Conservation (phyloP, 805 yeast genomes). For the Ogataea methylovora region DNA sequence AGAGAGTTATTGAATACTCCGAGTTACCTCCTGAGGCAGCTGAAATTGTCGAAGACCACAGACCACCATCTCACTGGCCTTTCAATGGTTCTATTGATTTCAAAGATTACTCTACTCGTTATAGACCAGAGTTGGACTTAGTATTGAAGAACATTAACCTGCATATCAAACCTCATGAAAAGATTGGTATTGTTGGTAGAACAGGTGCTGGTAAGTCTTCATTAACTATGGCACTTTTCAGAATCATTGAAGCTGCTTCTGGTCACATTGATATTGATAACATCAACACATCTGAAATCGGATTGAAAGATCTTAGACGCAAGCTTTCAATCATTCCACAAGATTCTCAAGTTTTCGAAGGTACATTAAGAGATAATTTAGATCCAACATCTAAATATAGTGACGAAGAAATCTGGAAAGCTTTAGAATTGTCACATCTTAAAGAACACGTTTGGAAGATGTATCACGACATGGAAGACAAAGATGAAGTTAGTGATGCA, state of each 20-base stretch:
- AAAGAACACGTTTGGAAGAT: conserved; percentile 51
- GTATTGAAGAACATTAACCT: conserved; percentile 65
- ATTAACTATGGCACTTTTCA: conserved; percentile 72
- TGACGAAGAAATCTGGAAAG: conserved; percentile 82
- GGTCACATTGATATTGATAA: conserved; percentile 65
- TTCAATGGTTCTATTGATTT: conserved; percentile 57
- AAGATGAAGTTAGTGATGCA: conserved; percentile 28
- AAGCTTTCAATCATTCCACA: conserved; percentile 84
- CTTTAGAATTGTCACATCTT: conserved; percentile 70
- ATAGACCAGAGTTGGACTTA: conserved; percentile 73
- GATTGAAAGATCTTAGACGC: conserved; percentile 71
- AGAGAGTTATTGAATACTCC: conserved; percentile 55
- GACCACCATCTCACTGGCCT: conserved; percentile 75
- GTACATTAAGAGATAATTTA: conserved; percentile 74
- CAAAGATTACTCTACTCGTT: conserved; percentile 71
- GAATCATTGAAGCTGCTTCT: conserved; percentile 71
- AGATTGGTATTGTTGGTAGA: conserved; percentile 92
- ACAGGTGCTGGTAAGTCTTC: conserved; percentile 97
- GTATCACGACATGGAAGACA: conserved; percentile 37
- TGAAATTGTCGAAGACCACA: conserved; percentile 34
- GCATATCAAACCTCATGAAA: conserved; percentile 64
- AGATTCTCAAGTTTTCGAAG: conserved; percentile 89
- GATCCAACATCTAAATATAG: conserved; percentile 68
- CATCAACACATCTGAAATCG: conserved; percentile 56
- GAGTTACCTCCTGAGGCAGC: conserved; percentile 67